Base-by-base conservation (phyloP, 2,329 filamentous ascomycete species). In the Rutstroemia sp. region DNA sequence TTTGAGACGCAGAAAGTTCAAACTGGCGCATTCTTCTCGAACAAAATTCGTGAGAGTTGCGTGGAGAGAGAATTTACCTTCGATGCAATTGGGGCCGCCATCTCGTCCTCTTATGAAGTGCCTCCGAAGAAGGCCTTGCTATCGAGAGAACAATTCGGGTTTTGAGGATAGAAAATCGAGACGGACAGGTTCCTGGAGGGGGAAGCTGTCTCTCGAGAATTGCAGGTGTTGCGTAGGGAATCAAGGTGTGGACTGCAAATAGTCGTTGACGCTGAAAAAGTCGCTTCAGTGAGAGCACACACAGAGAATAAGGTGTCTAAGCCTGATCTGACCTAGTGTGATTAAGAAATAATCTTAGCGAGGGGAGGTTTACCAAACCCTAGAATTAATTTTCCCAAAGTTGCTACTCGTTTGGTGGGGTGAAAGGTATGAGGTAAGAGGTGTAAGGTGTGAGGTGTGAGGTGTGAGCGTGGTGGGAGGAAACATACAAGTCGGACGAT, bases 101-200 rank as follows among this genome's bases (percentile, higher is more conserved):
- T 72, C 58, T 64, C 70, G 69, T 65, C 68, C 65, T 64, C 65
- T 67, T 62, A 59, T 67, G 60, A 62, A 69, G 63, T 64, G 69
- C 69, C 69, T 70, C 67, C 68, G 61, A 69, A 70, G 69, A 69
- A 69, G 68, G 68, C 68, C 59, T 65, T 68, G 64, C 69, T 69
- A 69, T 61, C 67, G 66, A 68, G 65, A 60, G 63, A 63, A 70
- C 68, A 70, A 71, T 69, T 70, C 63, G 68, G 61, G 51, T 50
- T 54, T 52, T 56, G 49, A 48, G 47, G 39, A 51, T 51, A 48
- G 51, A 58, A 59, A 58, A 64, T 67, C 68, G 67, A 70, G 68
- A 69, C 51, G 60, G 65, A 69, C 67, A 70, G 68, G 63, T 63
- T 67, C 69, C 69, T 69, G 66, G 54, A 36, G 58, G 59, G 69